Percentiles rank a stretch among this genome's conserved stretches.
Conservation (phyloP, 345 rosid species). For the Melaleuca alternifolia region DNA sequence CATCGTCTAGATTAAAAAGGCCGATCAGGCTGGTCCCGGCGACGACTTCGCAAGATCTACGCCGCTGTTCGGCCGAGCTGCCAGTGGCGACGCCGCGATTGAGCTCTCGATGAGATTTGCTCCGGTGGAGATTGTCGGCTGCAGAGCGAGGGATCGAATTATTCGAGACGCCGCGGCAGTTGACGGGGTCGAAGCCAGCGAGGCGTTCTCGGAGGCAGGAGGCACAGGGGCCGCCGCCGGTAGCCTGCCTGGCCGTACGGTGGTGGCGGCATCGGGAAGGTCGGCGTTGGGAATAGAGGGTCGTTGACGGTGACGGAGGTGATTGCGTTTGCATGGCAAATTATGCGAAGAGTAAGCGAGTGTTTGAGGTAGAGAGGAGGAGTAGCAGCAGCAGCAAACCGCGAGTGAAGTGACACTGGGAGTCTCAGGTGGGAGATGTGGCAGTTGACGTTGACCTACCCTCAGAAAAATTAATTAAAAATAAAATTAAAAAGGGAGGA, state of each 20-base stretch:
- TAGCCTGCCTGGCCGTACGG: constrained; percentile 15
- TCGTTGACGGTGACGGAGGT: constrained; percentile 19
- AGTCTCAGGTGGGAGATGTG: not conserved
- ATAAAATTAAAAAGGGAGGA: not conserved
- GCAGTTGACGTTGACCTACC: not conserved
- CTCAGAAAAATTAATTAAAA: not conserved
- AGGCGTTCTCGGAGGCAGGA: constrained; percentile 81
- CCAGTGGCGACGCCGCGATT: constrained; percentile 10
- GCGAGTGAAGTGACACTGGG: not conserved
- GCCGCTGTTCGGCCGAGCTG: constrained; percentile 28
- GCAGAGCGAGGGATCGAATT: not conserved
- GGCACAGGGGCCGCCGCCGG: constrained; percentile 57
- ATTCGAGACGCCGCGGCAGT: constrained; percentile 12
- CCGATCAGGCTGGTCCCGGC: constrained; percentile 20
- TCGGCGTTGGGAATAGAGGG: constrained; percentile 24
- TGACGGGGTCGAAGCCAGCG: constrained; percentile 26
- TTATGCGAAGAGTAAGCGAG: not conserved
- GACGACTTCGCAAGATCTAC: constrained; percentile 43
- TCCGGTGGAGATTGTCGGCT: constrained; percentile 32
- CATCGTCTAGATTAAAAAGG: constrained; percentile 24
- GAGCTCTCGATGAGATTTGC: constrained; percentile 32
- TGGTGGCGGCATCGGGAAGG: constrained; percentile 49
- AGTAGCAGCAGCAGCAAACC: not conserved
- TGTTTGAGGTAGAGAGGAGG: not conserved
- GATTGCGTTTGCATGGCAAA: not conserved